These are phyloP conservation scores for Pseudocercospora eumusae DNA, from an alignment of 2,329 filamentous ascomycete genomes.

Conservation along the genomic window DNA sequence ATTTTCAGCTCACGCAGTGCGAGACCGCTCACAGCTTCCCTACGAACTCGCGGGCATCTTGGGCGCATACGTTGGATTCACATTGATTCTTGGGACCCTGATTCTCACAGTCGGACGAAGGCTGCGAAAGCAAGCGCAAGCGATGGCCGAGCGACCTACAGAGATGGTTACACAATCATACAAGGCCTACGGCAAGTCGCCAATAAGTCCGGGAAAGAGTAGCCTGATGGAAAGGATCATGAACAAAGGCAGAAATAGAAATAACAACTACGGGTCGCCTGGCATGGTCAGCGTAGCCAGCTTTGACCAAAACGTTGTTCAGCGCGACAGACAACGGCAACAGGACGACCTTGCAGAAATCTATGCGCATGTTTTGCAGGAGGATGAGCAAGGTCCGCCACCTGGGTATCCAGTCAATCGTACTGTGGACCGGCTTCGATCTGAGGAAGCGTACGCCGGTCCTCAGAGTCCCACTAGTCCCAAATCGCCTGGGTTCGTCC, in stretches of 20 bases:
- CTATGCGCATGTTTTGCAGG: slow-evolving; percentile 89
- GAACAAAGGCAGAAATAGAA: slow-evolving; percentile 39
- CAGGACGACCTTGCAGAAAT: slow-evolving; percentile 84
- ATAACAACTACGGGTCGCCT: slow-evolving; percentile 48
- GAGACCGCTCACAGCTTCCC: slow-evolving; percentile 68
- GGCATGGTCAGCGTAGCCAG: slow-evolving; percentile 62
- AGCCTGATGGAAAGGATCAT: slow-evolving; percentile 19
- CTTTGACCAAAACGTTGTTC: slow-evolving; percentile 74
- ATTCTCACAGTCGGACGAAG: slow-evolving; percentile 51
- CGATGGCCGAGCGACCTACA: slow-evolving; percentile 55
- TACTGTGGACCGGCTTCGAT: slow-evolving; percentile 18
- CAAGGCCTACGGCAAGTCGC: slow-evolving; percentile 40
- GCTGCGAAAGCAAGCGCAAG: slow-evolving; percentile 49
- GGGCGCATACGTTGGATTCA: slow-evolving; percentile 76
- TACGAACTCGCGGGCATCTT: slow-evolving; percentile 81
- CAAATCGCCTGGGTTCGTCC: slow-evolving; percentile 19
- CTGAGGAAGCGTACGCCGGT: slow-evolving; percentile 31
- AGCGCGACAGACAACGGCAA: slow-evolving; percentile 71
- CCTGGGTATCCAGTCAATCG: not conserved
- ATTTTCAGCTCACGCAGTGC: slow-evolving; percentile 59
- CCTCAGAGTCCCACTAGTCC: slow-evolving; percentile 42
- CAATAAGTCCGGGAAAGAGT: slow-evolving; percentile 35
- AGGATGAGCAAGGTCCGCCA: slow-evolving; percentile 58
- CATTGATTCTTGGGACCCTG: slow-evolving; percentile 69
- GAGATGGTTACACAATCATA: slow-evolving; percentile 57